Conservation (phyloP, 306 rosid species). For the Fagus crenata region DNA sequence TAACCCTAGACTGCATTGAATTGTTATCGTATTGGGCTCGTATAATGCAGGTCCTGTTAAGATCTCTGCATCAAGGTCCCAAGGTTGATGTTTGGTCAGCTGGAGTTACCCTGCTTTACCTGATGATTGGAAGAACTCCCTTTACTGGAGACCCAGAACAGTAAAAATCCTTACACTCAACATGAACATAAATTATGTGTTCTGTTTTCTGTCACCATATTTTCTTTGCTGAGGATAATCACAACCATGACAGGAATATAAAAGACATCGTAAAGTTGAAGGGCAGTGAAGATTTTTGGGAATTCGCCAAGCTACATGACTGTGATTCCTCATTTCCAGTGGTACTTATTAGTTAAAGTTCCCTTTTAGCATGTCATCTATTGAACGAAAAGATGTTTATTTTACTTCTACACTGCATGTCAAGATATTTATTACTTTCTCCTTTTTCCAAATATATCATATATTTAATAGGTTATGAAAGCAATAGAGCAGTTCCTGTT, state of each 20-base stretch:
- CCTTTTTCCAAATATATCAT: no score
- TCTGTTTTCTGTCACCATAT: slow-evolving; percentile 1
- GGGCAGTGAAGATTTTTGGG: slow-evolving; percentile 76
- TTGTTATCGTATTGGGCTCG: no score
- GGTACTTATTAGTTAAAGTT: slow-evolving; percentile 33
- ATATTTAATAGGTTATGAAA: no score
- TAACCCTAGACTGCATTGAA: no score
- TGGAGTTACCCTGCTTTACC: slow-evolving; percentile 71
- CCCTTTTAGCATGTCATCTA: not conserved
- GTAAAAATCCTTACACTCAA: slow-evolving; percentile 28
- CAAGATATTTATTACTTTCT: no score
- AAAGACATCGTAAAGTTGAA: slow-evolving; percentile 65
- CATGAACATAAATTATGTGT: not conserved
- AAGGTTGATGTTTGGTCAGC: slow-evolving; percentile 80
- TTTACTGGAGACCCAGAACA: slow-evolving; percentile 75
- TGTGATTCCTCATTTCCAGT: slow-evolving; percentile 58
- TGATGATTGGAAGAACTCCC: slow-evolving; percentile 61
- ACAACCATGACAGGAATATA: slow-evolving; percentile 52
- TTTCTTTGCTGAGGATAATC: not conserved
- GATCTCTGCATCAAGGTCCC: slow-evolving; percentile 64
- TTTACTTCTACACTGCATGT: no score
- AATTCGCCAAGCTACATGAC: slow-evolving; percentile 70
- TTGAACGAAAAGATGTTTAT: no score
- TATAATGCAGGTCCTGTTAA: slow-evolving; percentile 56
- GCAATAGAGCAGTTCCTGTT: no score